Percentiles rank a stretch among this genome's conserved stretches.
Evolutionary conservation across 176 grass and related monocot species (phyloP).

Genomic region (Carex scoparia): DNA sequence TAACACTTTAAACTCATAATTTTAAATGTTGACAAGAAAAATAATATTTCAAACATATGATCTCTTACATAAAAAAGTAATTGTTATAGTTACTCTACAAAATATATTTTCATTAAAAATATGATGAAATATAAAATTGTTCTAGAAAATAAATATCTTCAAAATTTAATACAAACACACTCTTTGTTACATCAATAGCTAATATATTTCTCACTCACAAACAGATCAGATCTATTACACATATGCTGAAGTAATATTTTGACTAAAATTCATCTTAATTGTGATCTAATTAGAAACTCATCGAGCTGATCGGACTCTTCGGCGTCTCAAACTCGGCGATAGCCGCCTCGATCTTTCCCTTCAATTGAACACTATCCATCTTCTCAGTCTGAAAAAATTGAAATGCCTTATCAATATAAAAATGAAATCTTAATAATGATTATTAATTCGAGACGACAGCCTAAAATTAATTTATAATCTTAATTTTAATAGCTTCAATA

Average conservation of each 20-base stretch:
- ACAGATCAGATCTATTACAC: not conserved
- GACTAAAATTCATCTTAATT: not conserved
- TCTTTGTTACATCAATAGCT: too few relatives aligned
- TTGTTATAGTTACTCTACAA: too few relatives aligned
- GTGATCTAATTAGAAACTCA: not conserved
- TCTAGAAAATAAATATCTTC: too few relatives aligned
- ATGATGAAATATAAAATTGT: too few relatives aligned
- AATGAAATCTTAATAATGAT: not conserved
- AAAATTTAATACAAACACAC: too few relatives aligned
- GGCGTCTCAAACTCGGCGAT: not conserved
- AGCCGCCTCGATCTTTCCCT: conserved; percentile 4
- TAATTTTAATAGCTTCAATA: not conserved
- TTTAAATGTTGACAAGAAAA: too few relatives aligned
- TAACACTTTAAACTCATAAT: too few relatives aligned
- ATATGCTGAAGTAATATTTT: too few relatives aligned
- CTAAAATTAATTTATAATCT: too few relatives aligned
- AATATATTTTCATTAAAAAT: too few relatives aligned
- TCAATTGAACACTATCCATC: not conserved
- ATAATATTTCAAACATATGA: too few relatives aligned
- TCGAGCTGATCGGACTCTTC: not conserved
- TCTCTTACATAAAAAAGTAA: too few relatives aligned
- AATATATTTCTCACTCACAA: not conserved
- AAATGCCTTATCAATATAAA: not conserved
- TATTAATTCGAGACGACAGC: not conserved
- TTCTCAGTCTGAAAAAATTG: conserved; percentile 14